phyloP scores from a whole-genome alignment of 371 early-diverging fungal species.

The Mortierella sp. region DNA sequence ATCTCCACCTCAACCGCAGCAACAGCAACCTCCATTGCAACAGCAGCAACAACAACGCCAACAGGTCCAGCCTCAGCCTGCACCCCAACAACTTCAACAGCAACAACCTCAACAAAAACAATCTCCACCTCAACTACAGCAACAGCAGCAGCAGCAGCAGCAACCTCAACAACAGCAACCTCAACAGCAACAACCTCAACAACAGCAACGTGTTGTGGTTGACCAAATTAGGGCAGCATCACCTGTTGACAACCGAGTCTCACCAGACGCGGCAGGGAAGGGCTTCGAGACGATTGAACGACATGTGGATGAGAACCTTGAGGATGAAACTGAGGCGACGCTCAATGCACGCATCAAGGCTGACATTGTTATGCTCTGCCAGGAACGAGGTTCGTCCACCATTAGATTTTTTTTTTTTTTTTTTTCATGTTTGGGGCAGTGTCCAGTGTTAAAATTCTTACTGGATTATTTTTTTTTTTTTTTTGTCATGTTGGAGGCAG shows the following conservation, averaged over 20 bases:
- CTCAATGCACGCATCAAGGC: constrained; percentile 73
- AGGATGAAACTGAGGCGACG: constrained; percentile 62
- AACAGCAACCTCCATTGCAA: constrained; percentile 5
- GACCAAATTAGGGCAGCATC: constrained; percentile 11
- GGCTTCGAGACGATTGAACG: constrained; percentile 65
- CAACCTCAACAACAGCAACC: constrained; percentile 9
- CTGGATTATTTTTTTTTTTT: too few species aligned
- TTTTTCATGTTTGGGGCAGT: neutral
- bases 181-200: neutral
- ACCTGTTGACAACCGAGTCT: constrained; percentile 11
- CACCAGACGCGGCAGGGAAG: constrained; percentile 12
- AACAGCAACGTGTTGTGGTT: neutral
- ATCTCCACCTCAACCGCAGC: constrained; percentile 7
- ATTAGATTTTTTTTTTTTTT: neutral
- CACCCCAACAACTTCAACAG: constrained; percentile 2
- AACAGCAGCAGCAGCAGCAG: neutral
- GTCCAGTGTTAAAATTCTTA: too few species aligned
- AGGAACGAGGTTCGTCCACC: constrained; percentile 71
- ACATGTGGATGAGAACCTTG: constrained; percentile 68
- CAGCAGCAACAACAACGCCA: constrained; percentile 18
- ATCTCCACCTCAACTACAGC: constrained; percentile 1
- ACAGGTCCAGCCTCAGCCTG: constrained; percentile 9
- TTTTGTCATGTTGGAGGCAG: neutral
- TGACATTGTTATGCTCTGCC: constrained; percentile 80
- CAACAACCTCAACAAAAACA: constrained; percentile 14